Evolutionary conservation across 768 basidiomycete species (phyloP).

Genomic region (Xerocomus spinulosus): DNA sequence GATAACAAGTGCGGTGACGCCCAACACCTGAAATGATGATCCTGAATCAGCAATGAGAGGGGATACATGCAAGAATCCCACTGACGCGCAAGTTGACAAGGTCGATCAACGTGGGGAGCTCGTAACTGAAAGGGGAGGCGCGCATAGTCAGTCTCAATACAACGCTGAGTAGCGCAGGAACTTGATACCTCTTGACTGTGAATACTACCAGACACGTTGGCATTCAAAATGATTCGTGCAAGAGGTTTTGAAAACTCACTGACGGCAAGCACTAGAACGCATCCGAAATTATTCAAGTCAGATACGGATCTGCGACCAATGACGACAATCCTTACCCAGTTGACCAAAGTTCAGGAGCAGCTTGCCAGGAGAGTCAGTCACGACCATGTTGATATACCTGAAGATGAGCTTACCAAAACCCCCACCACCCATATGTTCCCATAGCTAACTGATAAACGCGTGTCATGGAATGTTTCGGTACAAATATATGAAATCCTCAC

Average conservation of each 20-base stretch:
- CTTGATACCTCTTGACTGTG: constrained; percentile 40
- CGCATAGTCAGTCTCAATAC: not conserved
- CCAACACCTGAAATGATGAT: constrained; percentile 39
- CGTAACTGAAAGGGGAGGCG: constrained; percentile 31
- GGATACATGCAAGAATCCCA: not conserved
- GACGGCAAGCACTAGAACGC: constrained; percentile 33
- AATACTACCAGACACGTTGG: constrained; percentile 32
- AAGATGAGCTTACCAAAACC: constrained; percentile 37
- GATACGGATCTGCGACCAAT: not conserved
- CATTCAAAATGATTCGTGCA: not conserved
- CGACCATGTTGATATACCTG: not conserved
- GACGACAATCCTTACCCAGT: constrained; percentile 36
- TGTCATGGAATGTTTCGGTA: not conserved
- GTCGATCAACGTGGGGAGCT: constrained; percentile 38
- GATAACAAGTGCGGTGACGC: constrained; percentile 43
- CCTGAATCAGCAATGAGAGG: not conserved
- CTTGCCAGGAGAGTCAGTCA: constrained; percentile 27
- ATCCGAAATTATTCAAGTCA: not conserved
- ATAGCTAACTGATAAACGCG: constrained; percentile 45
- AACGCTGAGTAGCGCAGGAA: not conserved
- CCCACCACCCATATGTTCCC: constrained; percentile 44
- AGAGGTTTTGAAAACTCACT: constrained; percentile 26
- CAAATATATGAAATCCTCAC: constrained; percentile 32
- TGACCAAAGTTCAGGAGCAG: constrained; percentile 45
- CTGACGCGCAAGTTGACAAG: constrained; percentile 45